These are phyloP conservation scores for Podaxis pistillaris DNA, from an alignment of 768 basidiomycete genomes.

Conservation along the genomic window DNA sequence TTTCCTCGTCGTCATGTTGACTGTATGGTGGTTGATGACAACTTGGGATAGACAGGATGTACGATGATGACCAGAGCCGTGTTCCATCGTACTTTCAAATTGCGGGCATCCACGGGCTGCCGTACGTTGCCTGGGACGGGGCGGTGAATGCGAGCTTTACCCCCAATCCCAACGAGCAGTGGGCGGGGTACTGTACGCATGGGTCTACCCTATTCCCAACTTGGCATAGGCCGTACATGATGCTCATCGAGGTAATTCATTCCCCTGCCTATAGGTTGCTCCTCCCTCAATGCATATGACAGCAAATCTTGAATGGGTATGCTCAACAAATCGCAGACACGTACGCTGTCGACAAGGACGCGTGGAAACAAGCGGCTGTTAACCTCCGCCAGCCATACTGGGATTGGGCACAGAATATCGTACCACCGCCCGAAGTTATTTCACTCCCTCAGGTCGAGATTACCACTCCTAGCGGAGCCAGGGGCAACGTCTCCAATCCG, in stretches of 20 bases:
- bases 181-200: slow-evolving; percentile 54
- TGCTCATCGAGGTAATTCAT: slow-evolving; percentile 43
- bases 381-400: slow-evolving; percentile 44
- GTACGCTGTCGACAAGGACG: slow-evolving; percentile 28
- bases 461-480: slow-evolving; percentile 25
- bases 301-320: slow-evolving; percentile 47
- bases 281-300: neutral
- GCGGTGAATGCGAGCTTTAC: slow-evolving; percentile 25
- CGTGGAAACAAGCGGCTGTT: slow-evolving; percentile 32
- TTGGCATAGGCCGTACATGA: slow-evolving; percentile 54
- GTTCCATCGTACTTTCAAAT: slow-evolving; percentile 42
- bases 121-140: slow-evolving; percentile 43
- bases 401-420: slow-evolving; percentile 46
- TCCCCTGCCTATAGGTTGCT: neutral
- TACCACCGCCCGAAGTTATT: slow-evolving; percentile 39
- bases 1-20: neutral
- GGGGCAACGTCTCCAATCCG: slow-evolving; percentile 28
- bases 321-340: slow-evolving; percentile 39
- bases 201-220: slow-evolving; percentile 52
- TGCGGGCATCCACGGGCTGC: slow-evolving; percentile 52
- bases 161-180: slow-evolving; percentile 23
- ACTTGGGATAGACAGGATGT: slow-evolving; percentile 28
- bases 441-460: slow-evolving; percentile 26
- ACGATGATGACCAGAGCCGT: slow-evolving; percentile 26
- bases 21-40: neutral